Evolutionary conservation across 192 early-diverging fungal genomes (phyloP).

Genomic region (Coemansia sp.): DNA sequence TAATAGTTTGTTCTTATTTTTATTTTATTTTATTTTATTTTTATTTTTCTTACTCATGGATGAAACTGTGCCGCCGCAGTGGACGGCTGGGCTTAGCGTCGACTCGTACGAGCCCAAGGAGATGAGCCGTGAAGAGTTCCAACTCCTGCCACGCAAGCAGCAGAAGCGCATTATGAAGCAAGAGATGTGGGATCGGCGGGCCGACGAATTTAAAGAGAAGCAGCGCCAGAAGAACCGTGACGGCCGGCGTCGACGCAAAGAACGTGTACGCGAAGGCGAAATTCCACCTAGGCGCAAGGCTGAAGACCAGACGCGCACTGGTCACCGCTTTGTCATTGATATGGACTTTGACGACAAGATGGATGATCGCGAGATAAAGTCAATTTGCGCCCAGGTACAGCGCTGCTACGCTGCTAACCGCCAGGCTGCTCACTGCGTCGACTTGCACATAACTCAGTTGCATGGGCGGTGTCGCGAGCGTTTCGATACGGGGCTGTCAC

Average conservation of each 20-base stretch:
- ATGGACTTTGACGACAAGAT: conserved; percentile 79
- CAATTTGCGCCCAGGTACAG: conserved; percentile 69
- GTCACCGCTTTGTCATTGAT: conserved; percentile 73
- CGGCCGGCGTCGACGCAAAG: conserved; percentile 54
- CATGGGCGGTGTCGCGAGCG: conserved; percentile 53
- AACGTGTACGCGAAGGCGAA: conserved; percentile 46
- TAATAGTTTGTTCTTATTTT: too few relatives aligned
- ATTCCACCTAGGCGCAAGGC: conserved; percentile 44
- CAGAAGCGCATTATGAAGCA: conserved; percentile 71
- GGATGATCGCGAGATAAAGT: conserved; percentile 73
- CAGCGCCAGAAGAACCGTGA: conserved; percentile 53
- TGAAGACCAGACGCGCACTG: conserved; percentile 55
- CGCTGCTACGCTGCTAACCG: conserved; percentile 78
- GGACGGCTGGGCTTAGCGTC: conserved; percentile 22
- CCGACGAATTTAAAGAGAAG: conserved; percentile 53
- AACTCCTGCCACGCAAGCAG: conserved; percentile 67
- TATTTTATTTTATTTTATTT: too few relatives aligned
- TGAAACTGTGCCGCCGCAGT: not conserved
- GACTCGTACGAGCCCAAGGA: conserved; percentile 32
- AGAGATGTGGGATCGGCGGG: conserved; percentile 57
- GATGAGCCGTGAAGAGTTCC: conserved; percentile 47
- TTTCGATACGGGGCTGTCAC: conserved; percentile 50
- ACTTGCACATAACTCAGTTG: conserved; percentile 65
- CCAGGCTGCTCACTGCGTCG: conserved; percentile 52
- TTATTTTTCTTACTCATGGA: not conserved